A percentile compares a stretch with the other conserved stretches of the same genome.
These are phyloP conservation scores for Hypomontagnella submonticulosa DNA, from an alignment of 495 filamentous ascomycete genomes.

Conservation along the genomic window DNA sequence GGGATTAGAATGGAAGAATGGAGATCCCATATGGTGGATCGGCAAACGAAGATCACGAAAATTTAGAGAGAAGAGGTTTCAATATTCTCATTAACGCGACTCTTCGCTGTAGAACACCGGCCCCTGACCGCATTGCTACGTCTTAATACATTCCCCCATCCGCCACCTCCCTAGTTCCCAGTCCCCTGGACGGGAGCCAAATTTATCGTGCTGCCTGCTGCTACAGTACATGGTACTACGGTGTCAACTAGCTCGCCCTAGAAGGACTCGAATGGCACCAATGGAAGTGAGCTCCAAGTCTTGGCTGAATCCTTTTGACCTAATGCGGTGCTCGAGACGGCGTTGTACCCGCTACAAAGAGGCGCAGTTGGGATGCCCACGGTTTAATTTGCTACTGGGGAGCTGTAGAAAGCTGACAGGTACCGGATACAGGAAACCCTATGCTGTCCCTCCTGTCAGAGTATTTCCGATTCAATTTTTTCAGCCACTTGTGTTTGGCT, in stretches of 20 bases:
- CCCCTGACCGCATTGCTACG: constrained; percentile 15
- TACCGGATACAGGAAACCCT: constrained; percentile 19
- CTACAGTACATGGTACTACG: constrained; percentile 20
- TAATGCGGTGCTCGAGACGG: constrained; percentile 6
- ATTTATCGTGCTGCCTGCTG: constrained; percentile 8
- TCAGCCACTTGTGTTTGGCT: not conserved
- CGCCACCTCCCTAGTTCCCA: not conserved
- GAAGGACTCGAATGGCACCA: constrained; percentile 13
- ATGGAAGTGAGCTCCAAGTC: constrained; percentile 17
- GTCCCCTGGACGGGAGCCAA: not conserved
- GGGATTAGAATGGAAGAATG: constrained; percentile 3
- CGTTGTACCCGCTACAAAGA: constrained; percentile 28
- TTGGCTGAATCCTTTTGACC: constrained; percentile 27
- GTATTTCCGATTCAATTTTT: no score
- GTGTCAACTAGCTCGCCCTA: not conserved
- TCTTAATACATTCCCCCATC: constrained; percentile 8
- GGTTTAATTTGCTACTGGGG: not conserved
- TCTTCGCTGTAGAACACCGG: constrained; percentile 4
- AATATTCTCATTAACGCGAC: constrained; percentile 32
- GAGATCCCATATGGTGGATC: constrained; percentile 19
- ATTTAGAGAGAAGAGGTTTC: constrained; percentile 13
- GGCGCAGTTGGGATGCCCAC: not conserved
- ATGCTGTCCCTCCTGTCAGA: no score
- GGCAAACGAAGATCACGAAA: constrained; percentile 7
- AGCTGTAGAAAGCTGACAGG: constrained; percentile 5